Percentiles rank a stretch among this genome's conserved stretches.
phyloP scores from a whole-genome alignment of 495 filamentous ascomycete genomes.

The Neurospora tetrasperma region DNA sequence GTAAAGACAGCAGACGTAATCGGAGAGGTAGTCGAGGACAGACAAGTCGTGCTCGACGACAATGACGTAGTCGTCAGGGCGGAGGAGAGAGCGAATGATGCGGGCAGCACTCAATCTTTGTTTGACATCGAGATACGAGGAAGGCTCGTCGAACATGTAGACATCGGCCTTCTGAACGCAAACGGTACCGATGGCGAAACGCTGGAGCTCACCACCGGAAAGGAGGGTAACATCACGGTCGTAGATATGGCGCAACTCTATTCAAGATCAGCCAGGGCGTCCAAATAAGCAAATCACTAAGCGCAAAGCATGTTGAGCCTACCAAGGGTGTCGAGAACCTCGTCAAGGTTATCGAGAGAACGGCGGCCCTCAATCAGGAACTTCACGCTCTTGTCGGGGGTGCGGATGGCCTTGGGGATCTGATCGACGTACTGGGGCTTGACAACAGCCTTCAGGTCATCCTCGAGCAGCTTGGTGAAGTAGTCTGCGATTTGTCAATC shows the following conservation, averaged over 20 bases:
- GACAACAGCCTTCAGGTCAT: conserved; percentile 90
- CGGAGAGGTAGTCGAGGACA: conserved; percentile 93
- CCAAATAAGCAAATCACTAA: conserved; percentile 5
- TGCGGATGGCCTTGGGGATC: conserved; percentile 83
- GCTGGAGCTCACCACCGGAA: conserved; percentile 94
- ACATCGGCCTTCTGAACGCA: conserved; percentile 96
- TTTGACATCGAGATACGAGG: conserved; percentile 95
- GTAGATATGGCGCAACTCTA: conserved; percentile 76
- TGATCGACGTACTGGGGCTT: conserved; percentile 99
- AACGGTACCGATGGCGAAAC: conserved; percentile 90
- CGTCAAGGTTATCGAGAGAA: conserved; percentile 69
- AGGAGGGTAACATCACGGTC: conserved; percentile 81
- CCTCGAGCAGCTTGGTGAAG: conserved; percentile 95
- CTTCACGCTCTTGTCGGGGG: conserved; percentile 63
- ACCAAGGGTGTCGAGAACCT: conserved; percentile 73
- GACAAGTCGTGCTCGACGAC: conserved; percentile 98
- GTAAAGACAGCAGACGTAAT: conserved; percentile 96
- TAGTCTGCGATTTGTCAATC: conserved; percentile 53
- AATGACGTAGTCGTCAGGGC: conserved; percentile 89
- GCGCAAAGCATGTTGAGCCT: conserved; percentile 27
- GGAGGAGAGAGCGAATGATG: conserved; percentile 80
- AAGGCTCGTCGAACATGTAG: conserved; percentile 99
- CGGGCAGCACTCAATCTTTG: conserved; percentile 87
- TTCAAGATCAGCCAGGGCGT: conserved; percentile 4
- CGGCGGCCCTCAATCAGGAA: conserved; percentile 61